Evolutionary conservation across 495 filamentous ascomycete genomes (phyloP).

Genomic region (Penicillium dipodomyicola): DNA sequence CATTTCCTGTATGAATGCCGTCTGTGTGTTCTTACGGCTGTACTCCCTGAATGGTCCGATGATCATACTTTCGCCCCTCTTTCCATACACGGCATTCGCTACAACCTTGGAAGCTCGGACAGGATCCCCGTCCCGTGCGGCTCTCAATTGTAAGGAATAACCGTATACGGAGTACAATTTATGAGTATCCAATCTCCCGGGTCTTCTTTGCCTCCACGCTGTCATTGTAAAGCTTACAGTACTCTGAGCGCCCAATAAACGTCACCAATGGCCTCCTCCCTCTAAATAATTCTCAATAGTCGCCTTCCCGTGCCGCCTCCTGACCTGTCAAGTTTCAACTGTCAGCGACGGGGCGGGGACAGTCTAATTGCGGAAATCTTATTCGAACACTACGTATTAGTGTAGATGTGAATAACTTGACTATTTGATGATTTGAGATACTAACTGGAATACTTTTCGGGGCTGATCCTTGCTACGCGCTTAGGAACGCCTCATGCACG

Average conservation of each 20-base stretch:
- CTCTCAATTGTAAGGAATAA: constrained; percentile 19
- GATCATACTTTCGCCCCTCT: neutral
- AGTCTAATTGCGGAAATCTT: constrained; percentile 3
- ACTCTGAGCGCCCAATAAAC: constrained; percentile 15
- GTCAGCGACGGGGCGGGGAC: constrained; percentile 16
- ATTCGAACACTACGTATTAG: neutral
- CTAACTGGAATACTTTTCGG: neutral
- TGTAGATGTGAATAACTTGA: neutral
- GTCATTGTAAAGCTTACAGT: constrained; percentile 4
- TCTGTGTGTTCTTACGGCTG: neutral
- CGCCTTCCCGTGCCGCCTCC: constrained; percentile 15
- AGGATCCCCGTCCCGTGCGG: constrained; percentile 15
- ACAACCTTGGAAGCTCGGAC: neutral
- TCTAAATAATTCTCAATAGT: constrained; percentile 27
- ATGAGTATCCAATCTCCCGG: neutral
- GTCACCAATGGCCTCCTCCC: constrained; percentile 6
- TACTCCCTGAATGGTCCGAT: neutral
- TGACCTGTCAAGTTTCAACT: constrained; percentile 30
- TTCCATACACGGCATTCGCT: constrained; percentile 5
- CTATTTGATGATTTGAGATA: constrained; percentile 6
- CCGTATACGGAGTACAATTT: neutral
- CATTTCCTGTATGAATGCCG: neutral
- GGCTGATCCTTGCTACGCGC: constrained; percentile 4
- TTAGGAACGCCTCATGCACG: constrained; percentile 28
- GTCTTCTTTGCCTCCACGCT: neutral